A percentile compares a stretch with the other conserved stretches of the same genome.
These are phyloP conservation scores for Chytridiales sp. DNA, from an alignment of 371 early-diverging fungal genomes.

Conservation along the genomic window DNA sequence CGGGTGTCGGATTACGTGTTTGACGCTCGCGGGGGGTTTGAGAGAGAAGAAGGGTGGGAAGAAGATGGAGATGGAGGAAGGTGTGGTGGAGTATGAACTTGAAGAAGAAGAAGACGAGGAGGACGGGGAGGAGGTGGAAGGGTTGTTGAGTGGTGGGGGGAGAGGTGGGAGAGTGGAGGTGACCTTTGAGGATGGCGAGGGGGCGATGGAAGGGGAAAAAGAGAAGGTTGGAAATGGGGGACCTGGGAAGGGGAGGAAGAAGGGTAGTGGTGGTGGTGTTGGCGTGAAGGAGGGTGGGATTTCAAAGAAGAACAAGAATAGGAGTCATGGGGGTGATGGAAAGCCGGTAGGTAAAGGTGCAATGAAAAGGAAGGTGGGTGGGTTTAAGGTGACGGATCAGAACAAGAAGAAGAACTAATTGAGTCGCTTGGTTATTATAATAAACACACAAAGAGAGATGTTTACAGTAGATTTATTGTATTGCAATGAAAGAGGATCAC, in stretches of 20 bases:
- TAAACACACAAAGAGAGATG: too few relatives aligned
- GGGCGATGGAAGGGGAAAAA: not conserved
- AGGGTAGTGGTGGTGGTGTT: not conserved
- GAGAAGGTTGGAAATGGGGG: not conserved
- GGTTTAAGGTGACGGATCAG: too few relatives aligned
- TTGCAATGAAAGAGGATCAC: too few relatives aligned
- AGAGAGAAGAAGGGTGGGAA: not conserved
- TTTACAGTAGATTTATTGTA: too few relatives aligned
- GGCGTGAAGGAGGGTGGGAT: not conserved
- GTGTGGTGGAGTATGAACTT: not conserved
- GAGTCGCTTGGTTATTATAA: too few relatives aligned
- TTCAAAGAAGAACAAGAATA: too few relatives aligned
- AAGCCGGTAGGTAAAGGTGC: too few relatives aligned
- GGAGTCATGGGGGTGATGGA: too few relatives aligned
- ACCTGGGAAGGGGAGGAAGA: not conserved
- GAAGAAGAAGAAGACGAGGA: conserved; percentile 5
- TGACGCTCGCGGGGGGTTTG: conserved; percentile 15
- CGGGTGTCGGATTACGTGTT: conserved; percentile 42
- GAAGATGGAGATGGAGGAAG: conserved; percentile 1
- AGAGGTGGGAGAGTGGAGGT: not conserved
- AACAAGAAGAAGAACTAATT: too few relatives aligned
- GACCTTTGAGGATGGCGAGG: not conserved
- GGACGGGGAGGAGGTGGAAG: conserved; percentile 1
- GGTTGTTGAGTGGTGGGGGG: not conserved
- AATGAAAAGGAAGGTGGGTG: too few relatives aligned